Percentiles rank a stretch among this genome's conserved stretches.
These are phyloP conservation scores for Pythium utonaiense DNA, from an alignment of 352 stramenopile genomes.

Conservation along the genomic window DNA sequence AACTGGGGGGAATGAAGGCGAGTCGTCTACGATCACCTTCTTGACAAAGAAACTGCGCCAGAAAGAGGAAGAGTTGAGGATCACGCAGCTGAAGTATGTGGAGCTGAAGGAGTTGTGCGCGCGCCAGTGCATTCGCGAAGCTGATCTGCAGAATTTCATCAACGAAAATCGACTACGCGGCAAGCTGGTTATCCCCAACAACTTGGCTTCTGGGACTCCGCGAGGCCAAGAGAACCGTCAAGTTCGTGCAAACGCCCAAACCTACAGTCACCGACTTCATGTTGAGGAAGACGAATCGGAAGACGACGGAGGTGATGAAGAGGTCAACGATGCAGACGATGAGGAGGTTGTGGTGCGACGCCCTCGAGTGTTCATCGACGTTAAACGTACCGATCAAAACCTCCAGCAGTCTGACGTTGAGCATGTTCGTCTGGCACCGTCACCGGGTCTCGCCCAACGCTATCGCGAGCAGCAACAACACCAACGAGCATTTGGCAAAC, in stretches of 20 bases:
- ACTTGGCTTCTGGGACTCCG: too few species aligned
- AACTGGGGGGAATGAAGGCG: background rate
- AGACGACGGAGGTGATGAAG: slow-evolving; percentile 5
- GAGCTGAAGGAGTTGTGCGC: slow-evolving; percentile 77
- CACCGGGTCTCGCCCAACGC: slow-evolving; percentile 36
- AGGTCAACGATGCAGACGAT: slow-evolving; percentile 20
- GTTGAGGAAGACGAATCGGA: background rate
- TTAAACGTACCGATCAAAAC: slow-evolving; percentile 28
- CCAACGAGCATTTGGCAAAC: background rate
- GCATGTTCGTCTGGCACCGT: slow-evolving; percentile 47
- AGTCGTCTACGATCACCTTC: slow-evolving; percentile 31
- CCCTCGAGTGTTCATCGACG: slow-evolving; percentile 49
- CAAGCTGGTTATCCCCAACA: slow-evolving; percentile 55
- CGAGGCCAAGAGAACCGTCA: slow-evolving; percentile 6
- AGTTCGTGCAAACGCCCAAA: background rate
- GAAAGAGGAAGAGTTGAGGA: slow-evolving; percentile 53
- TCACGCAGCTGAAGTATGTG: slow-evolving; percentile 62
- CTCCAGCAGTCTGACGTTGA: slow-evolving; percentile 34
- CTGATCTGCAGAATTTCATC: slow-evolving; percentile 78
- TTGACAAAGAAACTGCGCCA: slow-evolving; percentile 56
- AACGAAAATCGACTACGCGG: slow-evolving; percentile 73
- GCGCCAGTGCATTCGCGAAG: slow-evolving; percentile 69
- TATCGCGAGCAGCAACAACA: slow-evolving; percentile 30
- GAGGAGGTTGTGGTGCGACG: slow-evolving; percentile 30
- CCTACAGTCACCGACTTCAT: too few species aligned